Base-by-base conservation (phyloP, 2,329 filamentous ascomycete genomes). In the Didymella pomorum region DNA sequence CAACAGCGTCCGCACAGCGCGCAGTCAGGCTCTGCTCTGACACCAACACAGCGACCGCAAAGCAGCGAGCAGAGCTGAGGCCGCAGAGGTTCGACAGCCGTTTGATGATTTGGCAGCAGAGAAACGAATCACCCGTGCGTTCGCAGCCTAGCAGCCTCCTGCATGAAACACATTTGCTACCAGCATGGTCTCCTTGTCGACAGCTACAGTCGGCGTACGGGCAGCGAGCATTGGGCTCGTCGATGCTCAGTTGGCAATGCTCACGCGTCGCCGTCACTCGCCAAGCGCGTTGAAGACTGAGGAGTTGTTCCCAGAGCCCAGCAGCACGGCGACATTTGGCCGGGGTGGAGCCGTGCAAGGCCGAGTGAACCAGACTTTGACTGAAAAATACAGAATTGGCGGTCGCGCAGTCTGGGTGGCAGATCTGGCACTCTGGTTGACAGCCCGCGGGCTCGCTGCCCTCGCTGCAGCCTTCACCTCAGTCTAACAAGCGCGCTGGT, bases 141-240 rank as follows among this genome's bases (percentile, higher is more conserved):
- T 46, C 56, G 59, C 62, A 56, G 52, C 16, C 67, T 62, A 61
- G 49, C 48, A 41, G 18, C 53, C 52, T 43, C 62, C 39, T 67
- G 70, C 64, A 69, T 75, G 72, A 76, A 75, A 76, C 74, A 67
- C 58, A 61, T 64, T 65, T 74, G 71, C 69, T 65, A 74, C 73
- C 58, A 63, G 63, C 42, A 56, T 53, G 55, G 56, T 41, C 49
- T 56, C 60, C 59, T 43, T 52, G 39, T 42, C 44, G 47, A 23
- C 43, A 37, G 47, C 35, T 39, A 42, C 49, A 46, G 41, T 42
- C 29, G 45, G 44, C 26, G 51, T 37, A 28, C 37, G 25, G 43
- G 48, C 52, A 35, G 35, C 53, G 26, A 23, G 31, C 41, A 33
- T 26, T 52, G 52, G 37, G 43, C 46, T 25, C 28, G 18, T 23